Base-by-base conservation (phyloP, 371 early-diverging fungal species). In the Dichotomocladium elegans region DNA sequence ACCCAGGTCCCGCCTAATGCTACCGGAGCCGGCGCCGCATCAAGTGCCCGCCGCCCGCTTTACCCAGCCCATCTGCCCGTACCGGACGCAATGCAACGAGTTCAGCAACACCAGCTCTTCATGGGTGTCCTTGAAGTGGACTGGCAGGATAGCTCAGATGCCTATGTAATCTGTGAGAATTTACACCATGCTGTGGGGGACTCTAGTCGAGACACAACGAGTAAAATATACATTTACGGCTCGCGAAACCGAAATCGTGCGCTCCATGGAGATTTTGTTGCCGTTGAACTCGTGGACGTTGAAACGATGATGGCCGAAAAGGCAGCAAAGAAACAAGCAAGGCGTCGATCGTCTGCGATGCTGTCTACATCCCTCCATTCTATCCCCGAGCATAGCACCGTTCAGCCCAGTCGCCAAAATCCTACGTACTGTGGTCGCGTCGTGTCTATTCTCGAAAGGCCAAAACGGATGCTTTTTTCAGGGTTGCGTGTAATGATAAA, bases 211-310 rank as follows among this genome's bases (percentile, higher is more conserved):
- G n/a, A n/a, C n/a, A n/a, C n/a, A n/a, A 59, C 53, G 17, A 61
- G 49, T 3, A 70, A 72, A 35, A 73, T 87, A 11, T 83, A 80
- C 50, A 75, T 90, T 7, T 80, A 71, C 41, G 87, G 87, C 17
- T 72, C 76, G n/a, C 53, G 59, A 11, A 59, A 68, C n/a, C 82
- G 89, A 40, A 92, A 92, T 60, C 79, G 92, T 17, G 89, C 91
- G 0, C 62, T 90, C 21, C 76, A 87, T 24, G 88, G 88, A 12
- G 91, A 92, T 44, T 43, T 72, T 9, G 92, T 92, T 1, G 83
- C 78, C 1, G 68, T 92, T 7, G 59, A 68, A 49, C 47, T 90
- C 5, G 67, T 92, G 6, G 67, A 67, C 31, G 82, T 80, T 0
- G 73, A 67, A 8, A 57, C 26, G 45, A 68, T 83, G 62, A 14